Evolutionary conservation across 129 eudicot genomes (phyloP).

Genomic region (Apium graveolens): DNA sequence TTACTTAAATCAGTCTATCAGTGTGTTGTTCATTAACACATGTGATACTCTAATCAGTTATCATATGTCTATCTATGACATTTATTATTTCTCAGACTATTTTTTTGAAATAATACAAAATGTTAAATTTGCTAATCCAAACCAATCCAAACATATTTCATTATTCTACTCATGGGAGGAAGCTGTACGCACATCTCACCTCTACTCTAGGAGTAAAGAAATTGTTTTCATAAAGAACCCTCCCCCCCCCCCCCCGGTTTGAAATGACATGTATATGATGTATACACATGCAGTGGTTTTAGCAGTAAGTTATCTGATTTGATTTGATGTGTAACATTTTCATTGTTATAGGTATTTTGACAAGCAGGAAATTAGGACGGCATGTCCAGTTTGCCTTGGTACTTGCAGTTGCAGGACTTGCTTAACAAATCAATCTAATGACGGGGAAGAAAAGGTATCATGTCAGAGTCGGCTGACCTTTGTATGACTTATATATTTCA

Average conservation of each 20-base stretch:
- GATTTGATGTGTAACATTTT: neutral
- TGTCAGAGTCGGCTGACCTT: constrained; percentile 4
- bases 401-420: constrained; percentile 74
- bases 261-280: neutral
- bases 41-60: neutral
- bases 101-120: neutral
- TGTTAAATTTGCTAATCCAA: neutral
- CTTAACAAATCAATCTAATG: constrained; percentile 31
- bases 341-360: constrained; percentile 48
- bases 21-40: neutral
- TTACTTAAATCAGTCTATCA: neutral
- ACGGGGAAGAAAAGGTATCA: constrained; percentile 44
- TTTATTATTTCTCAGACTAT: neutral
- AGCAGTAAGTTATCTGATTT: neutral
- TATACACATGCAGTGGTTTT: neutral
- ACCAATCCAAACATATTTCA: too few species aligned
- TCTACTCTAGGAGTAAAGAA: neutral
- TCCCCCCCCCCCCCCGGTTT: too few species aligned
- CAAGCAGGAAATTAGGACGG: constrained; percentile 49
- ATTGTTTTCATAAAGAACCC: neutral
- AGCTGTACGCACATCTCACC: neutral
- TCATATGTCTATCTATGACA: neutral
- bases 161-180: neutral
- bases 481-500: neutral
- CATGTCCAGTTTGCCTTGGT: constrained; percentile 78